Base-by-base conservation (phyloP, 2,329 filamentous ascomycete genomes). In the Scytalidium lignicola region DNA sequence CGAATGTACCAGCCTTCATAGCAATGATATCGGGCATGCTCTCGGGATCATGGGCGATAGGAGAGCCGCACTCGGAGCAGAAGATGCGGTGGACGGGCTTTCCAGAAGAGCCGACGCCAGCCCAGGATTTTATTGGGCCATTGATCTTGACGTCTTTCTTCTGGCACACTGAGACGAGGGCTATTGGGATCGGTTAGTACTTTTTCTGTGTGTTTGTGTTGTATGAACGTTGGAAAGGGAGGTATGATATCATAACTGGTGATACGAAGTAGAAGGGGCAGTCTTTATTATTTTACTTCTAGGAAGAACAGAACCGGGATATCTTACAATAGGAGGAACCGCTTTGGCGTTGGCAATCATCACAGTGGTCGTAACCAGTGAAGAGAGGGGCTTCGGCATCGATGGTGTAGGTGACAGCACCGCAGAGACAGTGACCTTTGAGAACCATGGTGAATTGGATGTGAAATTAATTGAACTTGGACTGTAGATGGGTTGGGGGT, bases 261-360 rank as follows among this genome's bases (percentile, higher is more conserved):
- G 32, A 37, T 37, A 9, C 15, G 32, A 10, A 26, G 23, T 26
- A 5, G 6, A 26, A 26, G 10, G 6, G 10, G 23, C 5, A 26
- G 10, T 26, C 23, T 6, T 26, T 5, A 26, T 26, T 6, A 6
- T 26, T 10, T 26, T 5, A 26, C 10, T 6, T 26, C 5, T 26
- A 26, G 10, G 10, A 10, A 10, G 23, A 26, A 26, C 5, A 26
- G 5, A 10, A 10, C 23, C 5, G 10, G 23, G n/a, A n/a, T 26
- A 26, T 26, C 76, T 55, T 67, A 82, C 79, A 86, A 67, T 86
- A 86, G 50, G 83, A 85, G 17, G 81, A 85, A 55, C 83, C 83
- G 45, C 70, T 78, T 70, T 86, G 83, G 62, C 83, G 81, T 69
- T 86, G 83, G 75, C 83, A 86, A 69, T 86, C 83, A 62, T 86